Evolutionary conservation across 2,329 filamentous ascomycete genomes (phyloP), one percentile per base, ranked within the genome.

Genomic region (Plenodomus lindquistii): DNA sequence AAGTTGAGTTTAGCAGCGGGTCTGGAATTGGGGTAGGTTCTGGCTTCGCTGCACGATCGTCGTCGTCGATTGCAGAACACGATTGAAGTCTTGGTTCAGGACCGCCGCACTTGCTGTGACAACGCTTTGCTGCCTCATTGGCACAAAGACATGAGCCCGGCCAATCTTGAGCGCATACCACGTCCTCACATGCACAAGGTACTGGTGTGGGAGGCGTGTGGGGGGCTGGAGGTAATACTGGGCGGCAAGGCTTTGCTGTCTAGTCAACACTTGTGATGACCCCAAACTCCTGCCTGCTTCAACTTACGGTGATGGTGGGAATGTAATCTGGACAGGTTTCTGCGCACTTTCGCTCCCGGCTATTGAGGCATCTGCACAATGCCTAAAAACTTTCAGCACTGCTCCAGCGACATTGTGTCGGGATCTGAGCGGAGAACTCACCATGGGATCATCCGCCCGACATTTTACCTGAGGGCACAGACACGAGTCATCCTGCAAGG

Each of bases 401-500:
- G 34, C 16, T 2, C 21, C 3, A 7, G 2, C 3, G 8, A 8
- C 3, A 1, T 15, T 10, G 1, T 18, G 20, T 1, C 20, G 10
- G 2, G 8, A 8, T 2, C 10, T 5, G 7, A 27, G 15, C 5
- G 13, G 13, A 9, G 21, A 31, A 38, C 59, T 36, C 54, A 63
- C 65, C 13, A 52, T 53, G 4, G 50, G 44, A 43, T 65, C 55
- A 24, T 54, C 48, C 5, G 34, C 42, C 24, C 55, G 48, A 37
- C 67, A 70, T 40, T 67, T 67, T 46, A 68, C 55, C 29, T 52
- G 54, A 5, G 65, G 64, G 35, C 67, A 70, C 36, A 55, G 43
- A 35, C 62, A 67, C 9, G 44, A 24, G 4, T 48, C 41, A 4
- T 40, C 46, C 4, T n/a, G 21, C 18, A 52, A 45, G 20, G 48